Evolutionary conservation across 768 basidiomycete species (phyloP), one percentile per base, ranked within the genome.

Genomic region (Russula abietina): DNA sequence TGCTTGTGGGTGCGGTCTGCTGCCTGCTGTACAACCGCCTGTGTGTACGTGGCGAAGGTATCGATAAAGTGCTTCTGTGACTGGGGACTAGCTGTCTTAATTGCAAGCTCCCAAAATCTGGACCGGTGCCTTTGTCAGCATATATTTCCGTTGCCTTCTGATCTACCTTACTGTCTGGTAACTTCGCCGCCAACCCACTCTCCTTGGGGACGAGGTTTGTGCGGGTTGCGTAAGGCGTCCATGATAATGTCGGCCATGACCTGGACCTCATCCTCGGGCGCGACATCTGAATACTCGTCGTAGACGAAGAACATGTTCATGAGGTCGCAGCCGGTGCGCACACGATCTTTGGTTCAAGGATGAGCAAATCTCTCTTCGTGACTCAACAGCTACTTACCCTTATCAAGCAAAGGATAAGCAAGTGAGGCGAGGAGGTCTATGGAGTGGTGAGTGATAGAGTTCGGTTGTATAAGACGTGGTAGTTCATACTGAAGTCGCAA

Each of bases 291-390:
- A 46, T 70, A 62, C 60, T 71, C 70, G 65, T 71, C 70, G 22
- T 65, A 60, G 54, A 71, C 60, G 61, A 71, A 71, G 48, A 71
- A 67, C 64, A 65, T 65, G 46, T 71, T 71, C 70, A 71, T 71
- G 24, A 71, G 55, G 66, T 71, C 70, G 30, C 66, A 67, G n/a
- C 66, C 66, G 14, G 66, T 65, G 51, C 66, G 59, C 59, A 68
- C 1, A 30, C 69, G 61, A 33, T 54, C 54, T 70, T 46, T 36
- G 26, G 19, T 10, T 24, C 24, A 12, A 52, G 4, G 24, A 32
- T 63, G 38, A 62, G 61, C 22, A 28, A n/a, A 24, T 24, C 16
- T 4, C 16, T 33, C 30, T 16, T 16, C 28, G n/a, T 33, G 1
- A 19, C 49, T 53, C 22, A 50, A 39, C 36, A 12, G 45, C 45